Conservation (phyloP, 2,329 filamentous ascomycete genomes). For the Catunica adiposa region DNA sequence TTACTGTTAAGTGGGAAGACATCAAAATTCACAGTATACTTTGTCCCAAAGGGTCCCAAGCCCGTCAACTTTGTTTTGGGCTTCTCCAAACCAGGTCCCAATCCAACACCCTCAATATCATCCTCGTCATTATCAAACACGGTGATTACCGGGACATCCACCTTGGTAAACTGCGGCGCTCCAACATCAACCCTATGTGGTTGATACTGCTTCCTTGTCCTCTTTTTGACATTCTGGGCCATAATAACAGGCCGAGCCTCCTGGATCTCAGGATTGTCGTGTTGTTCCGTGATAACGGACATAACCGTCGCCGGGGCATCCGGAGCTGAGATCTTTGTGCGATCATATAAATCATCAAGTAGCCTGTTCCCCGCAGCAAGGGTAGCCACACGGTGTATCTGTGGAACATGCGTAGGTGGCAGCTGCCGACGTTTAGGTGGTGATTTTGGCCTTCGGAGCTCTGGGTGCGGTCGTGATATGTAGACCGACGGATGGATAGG, state of each 20-base stretch:
- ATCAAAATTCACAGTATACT: slow-evolving; percentile 47
- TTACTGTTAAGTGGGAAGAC: slow-evolving; percentile 39
- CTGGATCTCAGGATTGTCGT: too few relatives aligned
- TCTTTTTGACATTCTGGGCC: slow-evolving; percentile 11
- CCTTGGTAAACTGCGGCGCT: slow-evolving; percentile 36
- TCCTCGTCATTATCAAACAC: slow-evolving; percentile 8
- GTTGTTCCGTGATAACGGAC: not conserved
- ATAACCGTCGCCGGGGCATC: slow-evolving; percentile 10
- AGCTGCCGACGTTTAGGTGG: not conserved
- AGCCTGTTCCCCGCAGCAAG: slow-evolving; percentile 37
- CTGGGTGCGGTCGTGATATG: slow-evolving; percentile 7
- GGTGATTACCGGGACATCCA: slow-evolving; percentile 32
- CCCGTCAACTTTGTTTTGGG: slow-evolving; percentile 27
- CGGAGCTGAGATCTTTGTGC: slow-evolving; percentile 20
- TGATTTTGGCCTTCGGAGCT: slow-evolving; percentile 1
- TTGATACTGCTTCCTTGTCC: slow-evolving; percentile 27
- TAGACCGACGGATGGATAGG: not conserved
- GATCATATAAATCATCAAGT: slow-evolving; percentile 38
- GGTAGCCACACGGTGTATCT: slow-evolving; percentile 16
- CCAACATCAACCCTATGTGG: slow-evolving; percentile 32
- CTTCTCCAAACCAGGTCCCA: not conserved
- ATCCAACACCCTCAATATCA: not conserved
- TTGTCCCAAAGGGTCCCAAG: slow-evolving; percentile 42
- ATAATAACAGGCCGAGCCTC: not conserved
- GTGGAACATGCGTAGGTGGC: not conserved